Percentiles rank a stretch among this genome's conserved stretches.
These are phyloP conservation scores for Avena atlantica DNA, from an alignment of 176 grass and related monocot species.

Conservation along the genomic window DNA sequence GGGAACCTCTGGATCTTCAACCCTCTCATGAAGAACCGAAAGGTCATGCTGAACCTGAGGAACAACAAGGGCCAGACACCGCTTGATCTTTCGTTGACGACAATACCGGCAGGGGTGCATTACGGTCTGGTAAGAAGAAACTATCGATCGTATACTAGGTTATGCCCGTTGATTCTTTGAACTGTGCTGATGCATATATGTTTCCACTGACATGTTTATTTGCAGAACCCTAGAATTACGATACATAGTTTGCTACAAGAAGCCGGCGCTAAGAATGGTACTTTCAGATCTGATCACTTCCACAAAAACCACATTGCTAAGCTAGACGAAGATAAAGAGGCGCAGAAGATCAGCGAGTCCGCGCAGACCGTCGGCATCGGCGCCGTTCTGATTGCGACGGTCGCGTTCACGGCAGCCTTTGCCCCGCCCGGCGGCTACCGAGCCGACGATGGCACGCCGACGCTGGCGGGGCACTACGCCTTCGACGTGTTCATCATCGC, in stretches of 20 bases:
- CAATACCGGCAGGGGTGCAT: not conserved
- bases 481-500: conserved; percentile 49
- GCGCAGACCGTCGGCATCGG: conserved; percentile 48
- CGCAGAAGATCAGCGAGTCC: conserved; percentile 39
- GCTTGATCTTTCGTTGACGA: not conserved
- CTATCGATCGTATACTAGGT: too few species aligned
- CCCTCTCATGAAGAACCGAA: not conserved
- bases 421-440: conserved; percentile 34
- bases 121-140: not conserved
- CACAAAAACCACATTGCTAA: not conserved
- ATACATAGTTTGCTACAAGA: not conserved
- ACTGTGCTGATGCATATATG: not conserved
- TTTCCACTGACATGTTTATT: not conserved
- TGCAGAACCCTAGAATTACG: conserved; percentile 24
- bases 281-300: not conserved
- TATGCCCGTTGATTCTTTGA: too few species aligned
- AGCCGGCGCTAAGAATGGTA: not conserved
- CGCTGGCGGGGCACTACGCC: not conserved
- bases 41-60: not conserved
- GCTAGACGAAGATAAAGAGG: conserved; percentile 2
- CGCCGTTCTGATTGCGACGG: conserved; percentile 48
- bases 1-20: conserved; percentile 30
- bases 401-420: conserved; percentile 42
- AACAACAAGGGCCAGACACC: conserved; percentile 28
- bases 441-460: not conserved